Conservation (phyloP, 31 red algal genomes). For the Asparagopsis taxiformis region DNA sequence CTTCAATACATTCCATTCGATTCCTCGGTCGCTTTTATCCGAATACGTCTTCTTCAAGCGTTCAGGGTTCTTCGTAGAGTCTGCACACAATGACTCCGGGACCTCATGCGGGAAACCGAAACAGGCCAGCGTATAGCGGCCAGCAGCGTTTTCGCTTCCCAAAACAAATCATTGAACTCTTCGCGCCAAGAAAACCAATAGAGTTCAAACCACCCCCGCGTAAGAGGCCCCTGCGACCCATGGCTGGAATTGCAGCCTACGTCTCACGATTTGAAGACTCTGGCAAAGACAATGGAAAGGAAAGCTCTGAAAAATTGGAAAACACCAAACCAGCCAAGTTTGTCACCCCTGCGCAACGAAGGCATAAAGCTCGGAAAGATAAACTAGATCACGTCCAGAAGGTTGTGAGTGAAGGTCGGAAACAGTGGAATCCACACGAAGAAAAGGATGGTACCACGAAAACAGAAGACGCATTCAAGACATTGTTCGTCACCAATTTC, state of each 20-base stretch:
- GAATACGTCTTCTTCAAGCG: too few species aligned
- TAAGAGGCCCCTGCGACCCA: constrained; percentile 32
- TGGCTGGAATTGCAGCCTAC: constrained; percentile 53
- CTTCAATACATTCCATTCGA: too few species aligned
- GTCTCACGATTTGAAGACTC: constrained; percentile 31
- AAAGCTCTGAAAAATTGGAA: background rate
- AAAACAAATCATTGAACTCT: constrained; percentile 63
- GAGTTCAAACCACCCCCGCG: constrained; percentile 73
- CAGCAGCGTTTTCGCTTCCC: constrained; percentile 73
- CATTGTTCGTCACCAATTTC: constrained; percentile 68
- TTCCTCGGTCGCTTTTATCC: too few species aligned
- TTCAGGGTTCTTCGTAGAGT: too few species aligned
- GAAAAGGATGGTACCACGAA: constrained; percentile 14
- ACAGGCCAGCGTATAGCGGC: constrained; percentile 73
- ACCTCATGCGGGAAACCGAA: constrained; percentile 76
- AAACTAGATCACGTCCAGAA: background rate
- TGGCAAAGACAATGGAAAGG: background rate
- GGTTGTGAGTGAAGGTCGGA: constrained; percentile 8
- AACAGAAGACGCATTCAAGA: constrained; percentile 53
- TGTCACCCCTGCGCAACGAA: constrained; percentile 42
- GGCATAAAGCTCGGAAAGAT: constrained; percentile 37
- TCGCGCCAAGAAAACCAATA: constrained; percentile 66
- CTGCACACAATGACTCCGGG: constrained; percentile 1
- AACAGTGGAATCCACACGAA: constrained; percentile 14
- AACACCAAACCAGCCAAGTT: background rate